Evolutionary conservation across 2,329 filamentous ascomycete species (phyloP).

Genomic region (Pseudogymnoascus sp.): DNA sequence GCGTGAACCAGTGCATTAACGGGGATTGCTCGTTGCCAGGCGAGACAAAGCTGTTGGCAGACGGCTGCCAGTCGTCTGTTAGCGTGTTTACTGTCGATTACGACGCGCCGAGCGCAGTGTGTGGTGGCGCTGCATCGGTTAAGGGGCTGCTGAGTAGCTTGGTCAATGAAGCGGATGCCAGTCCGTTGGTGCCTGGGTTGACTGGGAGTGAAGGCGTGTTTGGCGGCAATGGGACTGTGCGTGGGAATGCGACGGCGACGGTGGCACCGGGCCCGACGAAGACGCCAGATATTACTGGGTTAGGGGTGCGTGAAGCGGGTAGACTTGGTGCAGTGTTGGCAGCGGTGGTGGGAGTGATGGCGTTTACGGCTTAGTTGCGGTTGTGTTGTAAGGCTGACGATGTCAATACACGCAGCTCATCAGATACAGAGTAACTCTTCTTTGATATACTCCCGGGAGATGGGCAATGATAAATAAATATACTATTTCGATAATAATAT

Average conservation of each 20-base stretch:
- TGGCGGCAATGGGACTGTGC: neutral
- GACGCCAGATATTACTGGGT: neutral
- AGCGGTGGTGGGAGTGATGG: neutral
- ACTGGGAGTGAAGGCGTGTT: neutral
- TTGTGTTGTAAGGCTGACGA: neutral
- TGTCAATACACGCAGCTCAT: too few species aligned
- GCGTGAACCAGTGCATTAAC: conserved; percentile 43
- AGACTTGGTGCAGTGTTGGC: neutral
- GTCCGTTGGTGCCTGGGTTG: neutral
- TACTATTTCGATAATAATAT: too few species aligned
- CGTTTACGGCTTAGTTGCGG: neutral
- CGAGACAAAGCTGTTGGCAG: conserved; percentile 41
- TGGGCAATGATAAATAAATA: too few species aligned
- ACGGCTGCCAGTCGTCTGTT: conserved; percentile 34
- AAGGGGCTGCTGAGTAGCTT: neutral
- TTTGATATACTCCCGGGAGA: too few species aligned
- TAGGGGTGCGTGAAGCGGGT: neutral
- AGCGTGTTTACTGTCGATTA: conserved; percentile 45
- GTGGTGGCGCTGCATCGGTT: neutral
- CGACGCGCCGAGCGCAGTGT: conserved; percentile 33
- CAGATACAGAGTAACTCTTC: too few species aligned
- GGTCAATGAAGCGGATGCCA: neutral
- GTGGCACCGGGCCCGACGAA: neutral
- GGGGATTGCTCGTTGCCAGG: conserved; percentile 44
- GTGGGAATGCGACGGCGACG: neutral